Conservation (phyloP, 2,329 filamentous ascomycete genomes). For the Aotearoamyces nothofagi region DNA sequence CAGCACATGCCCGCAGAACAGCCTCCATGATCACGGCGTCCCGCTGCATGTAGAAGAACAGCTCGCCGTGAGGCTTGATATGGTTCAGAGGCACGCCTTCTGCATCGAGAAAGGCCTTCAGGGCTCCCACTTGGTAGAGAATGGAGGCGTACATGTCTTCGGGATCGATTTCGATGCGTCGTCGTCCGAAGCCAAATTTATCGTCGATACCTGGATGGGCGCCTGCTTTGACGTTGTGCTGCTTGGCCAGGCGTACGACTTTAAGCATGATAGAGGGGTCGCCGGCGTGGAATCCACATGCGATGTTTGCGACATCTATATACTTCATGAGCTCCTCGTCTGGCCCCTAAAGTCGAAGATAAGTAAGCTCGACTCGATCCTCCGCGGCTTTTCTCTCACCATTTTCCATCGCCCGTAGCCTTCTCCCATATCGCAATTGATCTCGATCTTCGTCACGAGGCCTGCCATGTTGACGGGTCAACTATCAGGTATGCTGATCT, state of each 20-base stretch:
- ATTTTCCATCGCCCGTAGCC: conserved; percentile 30
- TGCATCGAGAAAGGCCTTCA: conserved; percentile 40
- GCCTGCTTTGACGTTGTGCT: conserved; percentile 38
- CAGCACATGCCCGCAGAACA: conserved; percentile 3
- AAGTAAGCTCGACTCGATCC: not conserved
- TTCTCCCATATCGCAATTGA: conserved; percentile 38
- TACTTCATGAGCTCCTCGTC: conserved; percentile 44
- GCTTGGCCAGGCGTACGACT: conserved; percentile 41
- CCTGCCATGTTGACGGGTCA: conserved; percentile 6
- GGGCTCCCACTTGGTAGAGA: conserved; percentile 47
- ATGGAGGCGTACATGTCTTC: conserved; percentile 41
- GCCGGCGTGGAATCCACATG: conserved; percentile 43
- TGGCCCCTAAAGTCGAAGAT: conserved; percentile 31
- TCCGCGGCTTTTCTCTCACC: conserved; percentile 13
- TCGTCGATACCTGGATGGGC: conserved; percentile 53
- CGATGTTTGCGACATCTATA: conserved; percentile 47
- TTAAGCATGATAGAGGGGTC: conserved; percentile 50
- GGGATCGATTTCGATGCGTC: conserved; percentile 41
- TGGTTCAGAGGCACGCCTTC: conserved; percentile 41
- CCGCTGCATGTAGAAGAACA: conserved; percentile 28
- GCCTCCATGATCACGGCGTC: conserved; percentile 5
- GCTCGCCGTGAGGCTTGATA: conserved; percentile 45
- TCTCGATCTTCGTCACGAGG: conserved; percentile 14
- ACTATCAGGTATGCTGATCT: no score
- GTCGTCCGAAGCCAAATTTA: conserved; percentile 46